These are phyloP conservation scores for Solanum peruvianum DNA, from an alignment of 257 asterid species.

Conservation along the genomic window DNA sequence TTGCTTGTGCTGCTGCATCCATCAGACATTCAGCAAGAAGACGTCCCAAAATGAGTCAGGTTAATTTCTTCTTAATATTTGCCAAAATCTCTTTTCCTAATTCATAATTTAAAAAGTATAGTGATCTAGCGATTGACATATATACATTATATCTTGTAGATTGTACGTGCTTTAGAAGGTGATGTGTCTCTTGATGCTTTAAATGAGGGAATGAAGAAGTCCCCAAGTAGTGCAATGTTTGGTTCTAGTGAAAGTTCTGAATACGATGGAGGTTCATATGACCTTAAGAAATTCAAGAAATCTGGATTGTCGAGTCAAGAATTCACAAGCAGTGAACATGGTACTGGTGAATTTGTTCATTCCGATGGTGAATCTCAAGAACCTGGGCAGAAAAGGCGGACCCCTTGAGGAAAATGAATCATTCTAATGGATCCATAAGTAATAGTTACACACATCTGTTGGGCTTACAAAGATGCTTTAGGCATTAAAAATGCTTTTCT, in stretches of 20 bases:
- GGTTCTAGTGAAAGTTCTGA: slow-evolving; percentile 50
- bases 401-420: slow-evolving; percentile 2
- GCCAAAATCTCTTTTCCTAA: background rate
- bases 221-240: slow-evolving; percentile 15
- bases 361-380: slow-evolving; percentile 23
- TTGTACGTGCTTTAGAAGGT: slow-evolving; percentile 85
- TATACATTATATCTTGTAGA: slow-evolving; percentile 5
- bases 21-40: slow-evolving; percentile 69
- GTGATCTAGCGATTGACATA: background rate
- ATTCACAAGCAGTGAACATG: slow-evolving; percentile 35
- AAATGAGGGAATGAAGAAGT: slow-evolving; percentile 25
- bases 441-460: background rate
- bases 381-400: background rate
- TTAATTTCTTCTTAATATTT: background rate
- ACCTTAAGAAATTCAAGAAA: slow-evolving; percentile 23
- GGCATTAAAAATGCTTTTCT: background rate
- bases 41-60: slow-evolving; percentile 98
- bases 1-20: slow-evolving; percentile 62
- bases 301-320: slow-evolving; percentile 52
- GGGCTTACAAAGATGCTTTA: background rate
- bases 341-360: slow-evolving; percentile 2
- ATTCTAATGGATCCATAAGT: background rate
- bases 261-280: slow-evolving; percentile 18
- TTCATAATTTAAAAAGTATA: background rate
- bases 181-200: slow-evolving; percentile 60